Base-by-base conservation (phyloP, 2,329 filamentous ascomycete species). In the Ascochyta clinopodiicola region DNA sequence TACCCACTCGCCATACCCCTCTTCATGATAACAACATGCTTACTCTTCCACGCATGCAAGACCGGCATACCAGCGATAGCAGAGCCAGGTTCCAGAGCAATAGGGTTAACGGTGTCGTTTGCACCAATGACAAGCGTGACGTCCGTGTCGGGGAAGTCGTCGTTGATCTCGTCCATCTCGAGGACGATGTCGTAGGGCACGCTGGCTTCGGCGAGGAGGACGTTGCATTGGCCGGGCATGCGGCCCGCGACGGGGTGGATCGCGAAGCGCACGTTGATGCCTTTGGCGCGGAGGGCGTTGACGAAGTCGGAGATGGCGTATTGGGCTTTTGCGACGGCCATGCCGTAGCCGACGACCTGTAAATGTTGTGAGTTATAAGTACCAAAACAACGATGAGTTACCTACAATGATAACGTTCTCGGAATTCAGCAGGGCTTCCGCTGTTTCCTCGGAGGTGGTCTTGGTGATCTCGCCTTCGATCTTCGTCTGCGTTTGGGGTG, bases 141-240 rank as follows among this genome's bases (percentile, higher is more conserved):
- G 67, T 96, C 92, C 0, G 92, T 96, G 25, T 95, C 89, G 6
- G 82, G 76, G 73, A 96, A 96, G 68, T 96, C 92, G 60, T 96
- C 92, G 74, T 96, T 96, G 78, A 96, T 96, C 79, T 96, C 92
- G 66, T 96, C 92, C 92, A 96, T 96, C 77, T 96, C 92, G 40
- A 96, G 82, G 25, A 96, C 92, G 51, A 96, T 94, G 66, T 96
- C 92, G 68, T 96, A 96, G 2, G 91, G 91, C 27, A 96, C 92
- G 31, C 85, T 88, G 1, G 92, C 92, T 75, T 96, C 92, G 0
- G 92, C 92, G 13, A 96, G 85, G 2, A 96, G 81, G 4, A 96
- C 92, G 69, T 96, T 96, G 78, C 92, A 96, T 77, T 96, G 92
- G 0, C 92, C 92, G 0, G 92, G 92, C 92, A 96, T 96, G 29